These are phyloP conservation scores for Colletotrichum sojae DNA, from an alignment of 2,329 filamentous ascomycete species.

Conservation along the genomic window DNA sequence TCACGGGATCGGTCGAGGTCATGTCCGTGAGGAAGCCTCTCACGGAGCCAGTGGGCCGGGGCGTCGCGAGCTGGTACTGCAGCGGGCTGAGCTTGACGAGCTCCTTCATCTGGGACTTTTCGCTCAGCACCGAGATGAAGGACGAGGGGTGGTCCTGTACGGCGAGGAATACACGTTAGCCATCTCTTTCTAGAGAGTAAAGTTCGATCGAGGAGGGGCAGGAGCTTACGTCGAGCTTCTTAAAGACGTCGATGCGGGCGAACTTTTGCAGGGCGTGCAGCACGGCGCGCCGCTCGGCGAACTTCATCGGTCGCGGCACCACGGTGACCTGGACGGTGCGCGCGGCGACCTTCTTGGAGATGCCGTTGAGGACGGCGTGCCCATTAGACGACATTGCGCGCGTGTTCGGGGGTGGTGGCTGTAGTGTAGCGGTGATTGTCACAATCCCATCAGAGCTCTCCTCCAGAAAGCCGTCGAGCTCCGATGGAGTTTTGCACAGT, in stretches of 20 bases:
- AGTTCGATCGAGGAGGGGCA: background rate
- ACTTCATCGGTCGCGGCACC: constrained; percentile 63
- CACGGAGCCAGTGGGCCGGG: constrained; percentile 44
- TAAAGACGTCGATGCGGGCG: constrained; percentile 67
- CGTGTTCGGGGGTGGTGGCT: background rate
- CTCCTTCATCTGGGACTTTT: constrained; percentile 53
- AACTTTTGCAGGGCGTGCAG: constrained; percentile 65
- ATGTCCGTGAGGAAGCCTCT: constrained; percentile 50
- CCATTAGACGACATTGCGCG: constrained; percentile 34
- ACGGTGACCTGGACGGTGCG: constrained; percentile 66
- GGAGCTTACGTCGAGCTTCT: constrained; percentile 56
- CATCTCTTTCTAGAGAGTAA: background rate
- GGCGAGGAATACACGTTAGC: background rate
- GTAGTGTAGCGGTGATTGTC: background rate
- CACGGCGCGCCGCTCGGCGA: constrained; percentile 69
- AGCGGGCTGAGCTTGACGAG: constrained; percentile 64
- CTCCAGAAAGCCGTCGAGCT: constrained; percentile 27
- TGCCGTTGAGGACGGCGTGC: constrained; percentile 16
- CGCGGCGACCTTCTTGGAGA: constrained; percentile 25
- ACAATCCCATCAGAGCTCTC: constrained; percentile 18
- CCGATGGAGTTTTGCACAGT: constrained; percentile 23
- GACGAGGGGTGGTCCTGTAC: constrained; percentile 61
- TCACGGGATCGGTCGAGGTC: constrained; percentile 35
- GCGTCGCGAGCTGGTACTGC: constrained; percentile 58
- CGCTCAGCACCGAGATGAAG: constrained; percentile 65